phyloP scores from a whole-genome alignment of 305 asterid species.

The Striga hermonthica region DNA sequence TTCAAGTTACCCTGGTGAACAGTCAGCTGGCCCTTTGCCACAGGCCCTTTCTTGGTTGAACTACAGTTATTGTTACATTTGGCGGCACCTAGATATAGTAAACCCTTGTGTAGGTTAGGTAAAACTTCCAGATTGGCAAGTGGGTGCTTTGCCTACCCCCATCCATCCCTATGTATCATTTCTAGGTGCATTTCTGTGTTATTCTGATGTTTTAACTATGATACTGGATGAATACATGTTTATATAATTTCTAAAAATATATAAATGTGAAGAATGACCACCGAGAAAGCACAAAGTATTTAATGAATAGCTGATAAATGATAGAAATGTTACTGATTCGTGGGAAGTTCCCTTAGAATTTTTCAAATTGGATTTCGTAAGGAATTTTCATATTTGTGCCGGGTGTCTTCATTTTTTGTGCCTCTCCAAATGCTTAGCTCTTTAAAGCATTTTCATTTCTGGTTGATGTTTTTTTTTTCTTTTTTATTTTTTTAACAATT shows the following conservation, averaged over 20 bases:
- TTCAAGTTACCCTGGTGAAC: not conserved
- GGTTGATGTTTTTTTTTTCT: too few relatives aligned
- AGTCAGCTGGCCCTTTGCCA: not conserved
- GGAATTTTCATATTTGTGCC: constrained; percentile 13
- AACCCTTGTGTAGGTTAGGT: not conserved
- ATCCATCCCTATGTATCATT: not conserved
- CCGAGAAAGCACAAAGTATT: not conserved
- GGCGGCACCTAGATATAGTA: not conserved
- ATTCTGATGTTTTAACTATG: not conserved
- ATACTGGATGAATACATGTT: not conserved
- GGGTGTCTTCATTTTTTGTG: constrained; percentile 3
- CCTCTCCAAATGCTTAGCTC: constrained; percentile 6
- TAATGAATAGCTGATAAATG: not conserved
- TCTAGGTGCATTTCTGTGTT: not conserved
- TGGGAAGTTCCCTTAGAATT: not conserved
- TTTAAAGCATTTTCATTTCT: constrained; percentile 2
- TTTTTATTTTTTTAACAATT: not conserved
- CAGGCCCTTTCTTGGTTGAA: not conserved
- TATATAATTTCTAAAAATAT: not conserved
- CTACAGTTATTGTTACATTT: not conserved
- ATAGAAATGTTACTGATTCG: constrained; percentile 16
- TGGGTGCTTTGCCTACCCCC: not conserved
- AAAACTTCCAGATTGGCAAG: not conserved
- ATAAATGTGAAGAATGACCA: not conserved
- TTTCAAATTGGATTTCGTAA: not conserved